Base-by-base conservation (phyloP, 2,329 filamentous ascomycete species). In the Penicillium sp. region DNA sequence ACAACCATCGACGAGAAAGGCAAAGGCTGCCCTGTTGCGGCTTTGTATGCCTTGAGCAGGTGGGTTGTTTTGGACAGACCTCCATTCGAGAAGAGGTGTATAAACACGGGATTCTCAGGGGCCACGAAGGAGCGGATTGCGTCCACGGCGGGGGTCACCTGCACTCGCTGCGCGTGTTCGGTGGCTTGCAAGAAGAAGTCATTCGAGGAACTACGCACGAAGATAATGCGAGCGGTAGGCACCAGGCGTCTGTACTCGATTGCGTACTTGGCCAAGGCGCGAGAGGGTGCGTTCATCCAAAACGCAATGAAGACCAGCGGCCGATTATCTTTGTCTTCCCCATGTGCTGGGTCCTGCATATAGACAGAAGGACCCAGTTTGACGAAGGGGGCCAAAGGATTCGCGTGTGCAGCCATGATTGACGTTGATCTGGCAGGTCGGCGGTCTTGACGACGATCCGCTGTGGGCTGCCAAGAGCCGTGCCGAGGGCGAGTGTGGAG, bases 41-140 rank as follows among this genome's bases (percentile, higher is more conserved):
- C 36, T 6, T 58, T 68, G 59, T 77, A 80, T 8, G 65, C 56
- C 13, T 62, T 54, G 2, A 78, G 70, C 6, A 81, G 54, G 21
- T 71, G 62, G 4, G 64, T 65, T 3, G 69, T 65, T 5, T 73
- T 73, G 43, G 72, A 69, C 17, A 72, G 63, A 13, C 79, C 79
- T 21, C 78, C 79, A 52, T 81, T 80, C 18, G 77, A 80, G 65
- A 81, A 81, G 49, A 75, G 65, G 62, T 81, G 78, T 7, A 80
- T 55, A 24, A 76, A 68, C 8, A 69, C 61, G 5, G 69, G 60
- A 65, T 58, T 58, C 44, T 62, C 51, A 20, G 61, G 52, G 54
- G 51, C 50, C 36, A 54, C 56, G 37, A 45, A 65, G 24, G 52
- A 49, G 40, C 59, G 65, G 13, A 77, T 61, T 17, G 67, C 67